Conservation (phyloP, 495 filamentous ascomycete genomes). For the Aspergillus cavernicola region DNA sequence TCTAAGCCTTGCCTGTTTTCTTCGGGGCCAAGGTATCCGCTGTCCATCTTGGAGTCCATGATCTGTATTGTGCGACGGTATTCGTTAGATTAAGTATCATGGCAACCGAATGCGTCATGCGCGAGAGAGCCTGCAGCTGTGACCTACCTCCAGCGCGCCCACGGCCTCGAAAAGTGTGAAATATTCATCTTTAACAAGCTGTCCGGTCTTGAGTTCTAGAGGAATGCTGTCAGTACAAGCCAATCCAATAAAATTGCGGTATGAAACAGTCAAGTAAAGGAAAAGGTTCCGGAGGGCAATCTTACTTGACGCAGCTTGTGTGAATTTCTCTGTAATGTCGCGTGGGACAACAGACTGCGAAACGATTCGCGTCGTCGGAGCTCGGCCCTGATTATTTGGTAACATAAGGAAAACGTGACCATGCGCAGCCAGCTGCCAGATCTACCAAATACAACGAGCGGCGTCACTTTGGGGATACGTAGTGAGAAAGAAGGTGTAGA, state of each 20-base stretch:
- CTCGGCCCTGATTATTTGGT: conserved; percentile 36
- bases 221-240: not conserved
- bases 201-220: conserved; percentile 69
- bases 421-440: conserved; percentile 32
- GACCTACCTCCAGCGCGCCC: conserved; percentile 83
- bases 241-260: not conserved
- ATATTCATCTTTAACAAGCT: conserved; percentile 88
- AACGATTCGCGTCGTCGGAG: conserved; percentile 32
- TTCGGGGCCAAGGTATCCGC: conserved; percentile 70
- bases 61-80: conserved; percentile 53
- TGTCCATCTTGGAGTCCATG: conserved; percentile 99
- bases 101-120: not conserved
- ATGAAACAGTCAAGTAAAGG: not conserved
- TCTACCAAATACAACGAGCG: conserved; percentile 8
- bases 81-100: conserved; percentile 4
- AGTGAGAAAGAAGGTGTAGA: conserved; percentile 19
- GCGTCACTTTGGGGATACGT: conserved; percentile 1
- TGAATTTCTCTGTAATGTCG: conserved; percentile 79
- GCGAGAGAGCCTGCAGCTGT: not conserved
- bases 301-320: conserved; percentile 64
- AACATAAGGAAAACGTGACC: conserved; percentile 29
- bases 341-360: conserved; percentile 50
- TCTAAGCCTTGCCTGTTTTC: conserved; percentile 64
- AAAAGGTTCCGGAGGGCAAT: not conserved
- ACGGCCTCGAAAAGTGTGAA: conserved; percentile 95